Conservation (phyloP, 352 stramenopile genomes). For the Globisporangium viniferum region DNA sequence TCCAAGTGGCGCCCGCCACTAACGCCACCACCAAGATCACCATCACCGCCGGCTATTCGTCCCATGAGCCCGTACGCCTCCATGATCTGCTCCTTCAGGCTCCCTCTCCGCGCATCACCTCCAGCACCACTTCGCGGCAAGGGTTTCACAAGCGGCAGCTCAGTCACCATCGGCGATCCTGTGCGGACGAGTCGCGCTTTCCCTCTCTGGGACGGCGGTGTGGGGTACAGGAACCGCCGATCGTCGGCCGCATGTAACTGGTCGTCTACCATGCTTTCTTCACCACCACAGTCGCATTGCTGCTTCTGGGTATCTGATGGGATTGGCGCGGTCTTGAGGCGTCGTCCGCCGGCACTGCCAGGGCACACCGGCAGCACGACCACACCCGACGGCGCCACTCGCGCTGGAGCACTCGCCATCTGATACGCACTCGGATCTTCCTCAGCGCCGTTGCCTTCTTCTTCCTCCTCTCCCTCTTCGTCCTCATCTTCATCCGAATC, state of each 20-base stretch:
- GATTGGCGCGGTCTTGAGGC: not conserved
- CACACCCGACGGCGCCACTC: not conserved
- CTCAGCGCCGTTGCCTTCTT: not conserved
- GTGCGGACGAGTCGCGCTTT: not conserved
- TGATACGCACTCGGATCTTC: not conserved
- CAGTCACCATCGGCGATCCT: not conserved
- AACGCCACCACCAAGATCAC: not conserved
- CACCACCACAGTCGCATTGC: not conserved
- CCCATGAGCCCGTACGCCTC: not conserved
- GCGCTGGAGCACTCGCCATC: not conserved
- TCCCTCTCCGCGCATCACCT: not conserved
- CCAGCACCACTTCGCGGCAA: not conserved
- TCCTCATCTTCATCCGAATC: slow-evolving; percentile 2
- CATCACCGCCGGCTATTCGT: not conserved
- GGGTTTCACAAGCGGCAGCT: not conserved
- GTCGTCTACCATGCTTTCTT: not conserved
- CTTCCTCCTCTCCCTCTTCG: slow-evolving; percentile 1
- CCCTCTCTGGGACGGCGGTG: slow-evolving; percentile 7
- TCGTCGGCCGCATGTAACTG: not conserved
- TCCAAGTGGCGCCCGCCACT: not conserved
- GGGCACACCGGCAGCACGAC: slow-evolving; percentile 19
- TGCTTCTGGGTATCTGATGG: not conserved
- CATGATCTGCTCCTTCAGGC: slow-evolving; percentile 9
- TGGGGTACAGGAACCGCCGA: slow-evolving; percentile 8
- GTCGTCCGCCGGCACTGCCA: slow-evolving; percentile 9